A percentile compares a stretch with the other conserved stretches of the same genome.
These are phyloP conservation scores for Penicilliopsis zonata DNA, from an alignment of 495 filamentous ascomycete species.

Conservation along the genomic window DNA sequence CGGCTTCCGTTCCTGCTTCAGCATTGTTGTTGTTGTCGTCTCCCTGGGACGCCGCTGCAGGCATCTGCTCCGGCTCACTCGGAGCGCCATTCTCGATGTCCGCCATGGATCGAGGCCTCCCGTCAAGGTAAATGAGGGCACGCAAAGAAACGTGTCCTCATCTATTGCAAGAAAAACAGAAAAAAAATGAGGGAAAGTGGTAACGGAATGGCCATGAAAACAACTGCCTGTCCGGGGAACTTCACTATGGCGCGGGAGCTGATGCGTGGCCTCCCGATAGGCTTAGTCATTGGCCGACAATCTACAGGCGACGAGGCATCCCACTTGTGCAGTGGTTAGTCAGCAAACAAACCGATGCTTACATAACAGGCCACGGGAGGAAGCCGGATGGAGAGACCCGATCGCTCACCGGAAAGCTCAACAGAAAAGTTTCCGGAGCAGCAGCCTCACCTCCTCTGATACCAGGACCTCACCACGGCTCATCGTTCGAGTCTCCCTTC, in stretches of 20 bases:
- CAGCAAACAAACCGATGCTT: slow-evolving; percentile 1
- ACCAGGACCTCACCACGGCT: slow-evolving; percentile 16
- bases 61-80: slow-evolving; percentile 19
- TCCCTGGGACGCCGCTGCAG: slow-evolving; percentile 15
- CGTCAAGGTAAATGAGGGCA: slow-evolving; percentile 18
- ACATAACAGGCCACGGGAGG: slow-evolving; percentile 9
- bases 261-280: slow-evolving; percentile 16
- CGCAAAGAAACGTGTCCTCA: slow-evolving; percentile 17
- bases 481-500: slow-evolving; percentile 16
- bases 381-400: slow-evolving; percentile 10
- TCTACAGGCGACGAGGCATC: not conserved
- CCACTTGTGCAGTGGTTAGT: not conserved
- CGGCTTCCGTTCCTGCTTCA: slow-evolving; percentile 16
- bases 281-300: not conserved
- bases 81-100: slow-evolving; percentile 29
- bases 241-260: slow-evolving; percentile 1
- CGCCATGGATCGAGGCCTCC: slow-evolving; percentile 33
- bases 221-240: slow-evolving; percentile 1
- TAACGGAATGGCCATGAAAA: slow-evolving; percentile 16
- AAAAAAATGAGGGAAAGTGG: slow-evolving; percentile 15
- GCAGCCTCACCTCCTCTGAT: slow-evolving; percentile 11
- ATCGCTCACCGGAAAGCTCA: slow-evolving; percentile 30
- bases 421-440: slow-evolving; percentile 33
- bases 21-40: slow-evolving; percentile 21
- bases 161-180: slow-evolving; percentile 16